Evolutionary conservation across 495 filamentous ascomycete species (phyloP).

Genomic region (Tuber magnatum): DNA sequence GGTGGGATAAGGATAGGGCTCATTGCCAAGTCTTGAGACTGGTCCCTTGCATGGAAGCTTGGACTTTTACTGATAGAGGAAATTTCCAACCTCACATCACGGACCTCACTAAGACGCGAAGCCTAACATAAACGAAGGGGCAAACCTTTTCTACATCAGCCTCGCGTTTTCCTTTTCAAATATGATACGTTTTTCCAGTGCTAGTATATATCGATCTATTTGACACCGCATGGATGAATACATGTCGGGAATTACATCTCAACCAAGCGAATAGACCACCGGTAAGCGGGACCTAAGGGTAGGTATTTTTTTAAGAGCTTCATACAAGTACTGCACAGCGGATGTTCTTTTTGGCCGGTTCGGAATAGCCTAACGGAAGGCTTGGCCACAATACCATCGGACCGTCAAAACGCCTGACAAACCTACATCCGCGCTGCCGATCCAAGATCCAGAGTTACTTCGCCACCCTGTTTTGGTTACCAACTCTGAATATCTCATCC

Average conservation of each 20-base stretch:
- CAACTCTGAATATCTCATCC: background rate
- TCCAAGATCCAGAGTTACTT: conserved; percentile 2
- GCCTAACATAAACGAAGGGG: background rate
- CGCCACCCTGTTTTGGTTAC: background rate
- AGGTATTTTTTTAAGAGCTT: background rate
- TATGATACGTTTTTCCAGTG: background rate
- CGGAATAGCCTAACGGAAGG: background rate
- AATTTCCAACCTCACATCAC: background rate
- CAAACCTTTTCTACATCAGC: background rate
- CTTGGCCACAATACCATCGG: background rate
- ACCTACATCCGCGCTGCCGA: background rate
- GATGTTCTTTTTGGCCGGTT: background rate
- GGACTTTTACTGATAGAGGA: background rate
- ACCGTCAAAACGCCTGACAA: background rate
- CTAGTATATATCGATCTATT: background rate
- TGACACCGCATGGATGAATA: background rate
- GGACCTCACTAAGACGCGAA: background rate
- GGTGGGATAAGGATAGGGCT: background rate
- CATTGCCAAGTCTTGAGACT: background rate
- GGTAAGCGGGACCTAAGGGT: background rate
- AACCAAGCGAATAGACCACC: background rate
- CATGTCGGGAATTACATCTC: background rate
- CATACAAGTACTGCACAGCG: too few species aligned
- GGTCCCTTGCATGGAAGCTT: conserved; percentile 3
- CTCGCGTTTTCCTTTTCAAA: background rate